Evolutionary conservation across 2,329 filamentous ascomycete genomes (phyloP), one percentile per base, ranked within the genome.

Genomic region (Calonectria pseudoturangicola): DNA sequence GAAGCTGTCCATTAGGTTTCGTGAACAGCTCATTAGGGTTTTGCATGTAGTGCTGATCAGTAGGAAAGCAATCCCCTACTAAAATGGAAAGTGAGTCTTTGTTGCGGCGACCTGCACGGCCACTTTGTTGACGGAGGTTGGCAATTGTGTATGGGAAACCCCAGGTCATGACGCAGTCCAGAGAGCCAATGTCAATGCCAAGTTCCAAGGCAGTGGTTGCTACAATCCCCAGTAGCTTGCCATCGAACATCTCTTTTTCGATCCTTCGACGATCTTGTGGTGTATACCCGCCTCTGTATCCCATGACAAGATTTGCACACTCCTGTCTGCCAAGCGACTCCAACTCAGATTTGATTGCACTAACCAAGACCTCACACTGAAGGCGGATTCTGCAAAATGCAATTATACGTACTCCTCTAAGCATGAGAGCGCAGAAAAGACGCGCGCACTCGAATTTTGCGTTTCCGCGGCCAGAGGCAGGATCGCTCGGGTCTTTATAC

Each of bases 71-170:
- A 81, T 98, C 96, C 2, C 96, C 97, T 0, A 99, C 91, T 0
- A 99, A 87, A 2, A 99, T 92, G 0, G 95, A 97, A 3, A 99
- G 87, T 0, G 96, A 98, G 83, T 99, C 97, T 80, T 95, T 97
- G 81, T 98, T 98, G 72, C 96, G 90, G 72, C 97, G 91, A 15
- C 97, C 97, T 25, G 97, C 97, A 79, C 97, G 92, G 16, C 97
- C 97, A 79, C 95, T 98, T 83, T 99, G 97, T 82, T 99, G 97
- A 12, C 97, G 91, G 58, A 98, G 87, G 80, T 98, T 98, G 41
- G 97, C 93, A 72, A 99, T 98, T 0, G 95, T 97, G 79, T 98
- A 98, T 0, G 97, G 97, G 75, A 99, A 99, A 0, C 96, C 96
- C 81, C 97, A 94, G 0, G 95, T 98, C 73, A 99, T 89, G 15